phyloP scores from a whole-genome alignment of 164 flowering plant species.

The Annona cherimola region DNA sequence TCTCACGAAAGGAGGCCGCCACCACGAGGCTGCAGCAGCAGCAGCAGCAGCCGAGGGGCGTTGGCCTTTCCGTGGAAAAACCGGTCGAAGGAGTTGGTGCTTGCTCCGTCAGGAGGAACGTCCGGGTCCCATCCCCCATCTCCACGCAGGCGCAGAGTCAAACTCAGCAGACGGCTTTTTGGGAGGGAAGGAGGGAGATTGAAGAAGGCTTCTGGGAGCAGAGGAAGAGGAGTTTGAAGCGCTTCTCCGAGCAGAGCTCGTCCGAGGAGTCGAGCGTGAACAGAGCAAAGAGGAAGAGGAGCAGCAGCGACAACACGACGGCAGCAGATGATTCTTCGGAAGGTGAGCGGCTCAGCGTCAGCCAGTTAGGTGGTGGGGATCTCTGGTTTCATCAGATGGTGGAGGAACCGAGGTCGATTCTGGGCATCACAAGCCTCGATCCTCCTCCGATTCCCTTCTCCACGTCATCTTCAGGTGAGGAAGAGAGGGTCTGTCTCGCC shows the following conservation, averaged over 20 bases:
- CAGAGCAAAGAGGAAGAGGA: slow-evolving; percentile 63
- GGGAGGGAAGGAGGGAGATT: slow-evolving; percentile 39
- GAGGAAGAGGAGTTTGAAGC: slow-evolving; percentile 57
- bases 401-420: slow-evolving; percentile 28
- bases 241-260: slow-evolving; percentile 53
- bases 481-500: slow-evolving; percentile 46
- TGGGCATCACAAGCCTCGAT: slow-evolving; percentile 27
- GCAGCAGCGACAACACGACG: slow-evolving; percentile 20
- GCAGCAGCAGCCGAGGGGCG: slow-evolving; percentile 59
- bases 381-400: slow-evolving; percentile 58
- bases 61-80: slow-evolving; percentile 56
- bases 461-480: slow-evolving; percentile 45
- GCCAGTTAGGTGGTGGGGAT: slow-evolving; percentile 42
- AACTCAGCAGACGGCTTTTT: slow-evolving; percentile 1
- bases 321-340: slow-evolving; percentile 23
- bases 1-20: slow-evolving; percentile 53
- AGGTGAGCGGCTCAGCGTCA: slow-evolving; percentile 33
- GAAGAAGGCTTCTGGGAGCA: slow-evolving; percentile 61
- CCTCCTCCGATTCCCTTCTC: slow-evolving; percentile 46
- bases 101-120: slow-evolving; percentile 58
- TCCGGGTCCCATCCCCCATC: slow-evolving; percentile 52
- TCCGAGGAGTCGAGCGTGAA: slow-evolving; percentile 38
- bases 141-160: slow-evolving; percentile 18
- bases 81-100: slow-evolving; percentile 36
- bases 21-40: slow-evolving; percentile 14